Evolutionary conservation across 1,139 yeast genomes (phyloP), one percentile per base, ranked within the genome.

Genomic region (Sugiyamaella xylanicola): DNA sequence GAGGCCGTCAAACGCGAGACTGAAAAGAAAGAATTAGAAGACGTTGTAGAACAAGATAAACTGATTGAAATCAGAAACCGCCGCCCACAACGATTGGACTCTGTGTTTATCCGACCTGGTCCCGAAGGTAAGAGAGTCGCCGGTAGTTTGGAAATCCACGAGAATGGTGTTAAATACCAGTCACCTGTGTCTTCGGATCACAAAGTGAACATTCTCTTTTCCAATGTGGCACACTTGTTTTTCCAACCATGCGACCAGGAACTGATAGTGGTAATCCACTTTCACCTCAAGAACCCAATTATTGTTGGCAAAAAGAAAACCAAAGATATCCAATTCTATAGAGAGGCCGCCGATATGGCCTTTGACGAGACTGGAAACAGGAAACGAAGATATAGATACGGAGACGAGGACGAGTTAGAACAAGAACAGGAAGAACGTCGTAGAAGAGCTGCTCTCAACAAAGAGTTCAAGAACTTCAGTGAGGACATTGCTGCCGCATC

Each of bases 371-470:
- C 99, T 37, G 97, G 98, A 59, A 95, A 95, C 59, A 83, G 95
- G 61, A 89, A 91, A 77, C 86, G 87, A 63, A 82, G 85, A 65
- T 89, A 91, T 77, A 77, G 97, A 69, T 93, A 93, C 68, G 99
- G 99, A 54, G 99, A 93, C 70, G 99, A 93, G 73, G 99, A 93
- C 72, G 99, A 93, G 74, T 78, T 95, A 63, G 99, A 95, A 74
- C 98, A 93, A 72, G 99, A 95, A 75, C 98, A 93, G 74, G 98
- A 93, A 73, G 99, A 93, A 75, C 85, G 98, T 74, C 82, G 95
- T 72, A 83, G 97, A 72, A 87, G 96, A 66, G 87, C 89, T 16
- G 82, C 90, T 49, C 81, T 93, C 67, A 97, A 95, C 75, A 90
- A 87, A 71, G 99, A 95, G 73, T 93, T 92, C 74, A 86, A 84